Conservation (phyloP, 306 rosid genomes). For the Medicago truncatula region MtrunA17r5.0-ANR NC_053046.1:37189001-37189500, state of each 20-base stretch:
- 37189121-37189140: background rate
- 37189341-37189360: background rate
- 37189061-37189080: background rate
- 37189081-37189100: background rate
- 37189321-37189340: background rate
- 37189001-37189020: slow-evolving; percentile 2
- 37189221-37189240: too few species aligned
- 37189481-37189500: slow-evolving; percentile 97
- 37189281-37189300: too few species aligned
- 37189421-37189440: too few species aligned
- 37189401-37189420: background rate
- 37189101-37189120: background rate
- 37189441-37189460: background rate
- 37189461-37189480: slow-evolving; percentile 4
- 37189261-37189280: background rate
- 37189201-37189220: background rate
- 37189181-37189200: too few species aligned
- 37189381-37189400: background rate
- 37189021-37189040: background rate
- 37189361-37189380: background rate
- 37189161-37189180: background rate
- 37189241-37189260: background rate
- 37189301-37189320: background rate
- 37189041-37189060: background rate
- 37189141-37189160: background rate